Base-by-base conservation (phyloP, 257 asterid species). In the Petrea volubilis region DNA sequence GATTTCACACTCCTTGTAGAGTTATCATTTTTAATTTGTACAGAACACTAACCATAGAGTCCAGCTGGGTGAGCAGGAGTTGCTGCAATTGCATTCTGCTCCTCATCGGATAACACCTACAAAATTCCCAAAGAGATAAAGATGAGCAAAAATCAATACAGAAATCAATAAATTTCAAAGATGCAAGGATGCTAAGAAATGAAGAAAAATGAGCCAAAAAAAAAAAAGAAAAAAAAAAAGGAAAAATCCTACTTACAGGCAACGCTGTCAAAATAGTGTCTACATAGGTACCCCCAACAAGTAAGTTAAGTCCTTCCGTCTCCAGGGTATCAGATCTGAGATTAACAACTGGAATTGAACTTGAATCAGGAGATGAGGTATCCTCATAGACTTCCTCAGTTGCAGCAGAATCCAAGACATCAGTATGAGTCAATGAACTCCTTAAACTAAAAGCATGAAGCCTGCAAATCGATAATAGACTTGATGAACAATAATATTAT, bases 1-100 rank as follows among this genome's bases (percentile, higher is more conserved):
- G 50, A 64, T 24, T 25, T 13, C 46, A 67, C 63, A 21, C 6
- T 58, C 47, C 20, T 21, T 1, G 40, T 47, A 14, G 43, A 34
- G 33, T 15, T 38, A 28, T 11, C 20, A 8, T 49, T 59, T 18
- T 25, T 38, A 70, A 44, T 47, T 38, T 40, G 4, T 2, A 59
- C 52, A 71, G 64, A 55, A 57, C 55, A 76, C 97, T 75, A 60
- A 94, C 99, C 95, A 78, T 86, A 79, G 67, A 94, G 88, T 55
- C 96, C 97, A n/a, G 96, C 88, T 65, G 97, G 97, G 82, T 91
- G 99, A 74, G 97, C 99, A 52, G 99, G 99, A 76, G 92, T 84
- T 59, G 96, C 88, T 60, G 96, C 95, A 84, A 89, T 77, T 49
- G 77, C 79, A 71, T 85, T 82, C 85, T 91, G 97, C 83, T 91